Conservation (phyloP, 495 filamentous ascomycete species). For the Penicillium arizonense region DNA sequence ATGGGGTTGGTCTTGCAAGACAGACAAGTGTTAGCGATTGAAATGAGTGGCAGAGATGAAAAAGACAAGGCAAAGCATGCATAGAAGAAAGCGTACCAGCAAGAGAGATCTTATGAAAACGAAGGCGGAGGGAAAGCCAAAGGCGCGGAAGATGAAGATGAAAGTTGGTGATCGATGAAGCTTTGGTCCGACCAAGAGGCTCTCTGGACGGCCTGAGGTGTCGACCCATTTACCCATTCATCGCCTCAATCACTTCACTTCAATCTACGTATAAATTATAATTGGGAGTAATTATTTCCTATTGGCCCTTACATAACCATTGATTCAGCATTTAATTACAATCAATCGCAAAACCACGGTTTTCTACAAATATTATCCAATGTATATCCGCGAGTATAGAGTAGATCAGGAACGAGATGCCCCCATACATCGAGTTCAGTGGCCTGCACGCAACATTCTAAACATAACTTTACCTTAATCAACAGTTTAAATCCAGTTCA, state of each 20-base stretch:
- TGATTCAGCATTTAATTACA: too few relatives aligned
- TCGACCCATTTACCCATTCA: background rate
- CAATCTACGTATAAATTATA: too few relatives aligned
- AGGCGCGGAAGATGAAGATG: slow-evolving; percentile 17
- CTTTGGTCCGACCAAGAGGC: slow-evolving; percentile 18
- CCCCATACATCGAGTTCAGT: too few relatives aligned
- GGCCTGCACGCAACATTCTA: too few relatives aligned
- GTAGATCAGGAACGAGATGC: too few relatives aligned
- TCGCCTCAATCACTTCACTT: too few relatives aligned
- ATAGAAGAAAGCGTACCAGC: slow-evolving; percentile 15
- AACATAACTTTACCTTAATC: background rate
- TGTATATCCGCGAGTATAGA: too few relatives aligned
- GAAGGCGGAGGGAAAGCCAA: background rate
- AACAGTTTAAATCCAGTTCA: too few relatives aligned
- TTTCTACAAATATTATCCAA: too few relatives aligned
- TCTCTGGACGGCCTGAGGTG: slow-evolving; percentile 18
- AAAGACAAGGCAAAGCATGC: background rate
- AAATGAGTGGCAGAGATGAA: background rate
- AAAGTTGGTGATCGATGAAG: slow-evolving; percentile 22
- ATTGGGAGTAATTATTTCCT: too few relatives aligned
- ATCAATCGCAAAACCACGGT: too few relatives aligned
- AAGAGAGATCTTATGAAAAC: slow-evolving; percentile 3
- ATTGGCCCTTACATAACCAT: too few relatives aligned
- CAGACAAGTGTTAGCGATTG: slow-evolving; percentile 15
- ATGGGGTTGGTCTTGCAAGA: slow-evolving; percentile 34